These are phyloP conservation scores for Ophiosphaerella korrae DNA, from an alignment of 2,329 filamentous ascomycete genomes.

Conservation along the genomic window DNA sequence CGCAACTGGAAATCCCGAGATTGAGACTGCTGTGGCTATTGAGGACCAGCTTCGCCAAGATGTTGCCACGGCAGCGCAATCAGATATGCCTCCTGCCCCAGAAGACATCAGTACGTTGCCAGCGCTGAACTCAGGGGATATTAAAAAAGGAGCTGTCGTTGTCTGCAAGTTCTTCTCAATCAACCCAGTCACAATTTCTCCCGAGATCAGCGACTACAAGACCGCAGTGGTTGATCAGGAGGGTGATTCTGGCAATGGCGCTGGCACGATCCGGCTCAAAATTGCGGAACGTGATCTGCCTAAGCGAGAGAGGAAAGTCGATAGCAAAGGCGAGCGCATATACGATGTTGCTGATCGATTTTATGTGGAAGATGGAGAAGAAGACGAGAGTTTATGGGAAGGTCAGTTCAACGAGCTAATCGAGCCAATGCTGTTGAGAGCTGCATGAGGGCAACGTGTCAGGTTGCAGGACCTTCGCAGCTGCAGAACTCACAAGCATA, in stretches of 20 bases:
- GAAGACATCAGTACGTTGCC: conserved; percentile 62
- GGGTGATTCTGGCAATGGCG: conserved; percentile 49
- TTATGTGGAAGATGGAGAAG: conserved; percentile 31
- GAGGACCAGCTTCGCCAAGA: conserved; percentile 46
- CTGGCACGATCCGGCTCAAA: conserved; percentile 62
- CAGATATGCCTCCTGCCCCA: conserved; percentile 69
- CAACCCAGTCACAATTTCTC: conserved; percentile 68
- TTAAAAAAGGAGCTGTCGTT: conserved; percentile 66
- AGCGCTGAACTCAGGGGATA: conserved; percentile 54
- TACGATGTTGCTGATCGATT: conserved; percentile 66
- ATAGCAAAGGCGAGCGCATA: conserved; percentile 72
- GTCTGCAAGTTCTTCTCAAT: conserved; percentile 68
- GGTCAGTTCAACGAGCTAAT: conserved; percentile 35
- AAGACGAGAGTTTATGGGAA: conserved; percentile 33
- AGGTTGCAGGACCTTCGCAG: not conserved
- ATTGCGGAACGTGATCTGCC: conserved; percentile 73
- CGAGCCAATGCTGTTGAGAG: conserved; percentile 34
- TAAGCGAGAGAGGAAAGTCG: conserved; percentile 62
- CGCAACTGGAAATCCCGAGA: conserved; percentile 24
- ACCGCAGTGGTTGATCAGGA: conserved; percentile 66
- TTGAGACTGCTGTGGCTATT: conserved; percentile 25
- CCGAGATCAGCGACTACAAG: conserved; percentile 64
- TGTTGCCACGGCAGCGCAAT: conserved; percentile 52
- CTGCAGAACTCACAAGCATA: not conserved
- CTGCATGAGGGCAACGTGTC: conserved; percentile 11